Percentiles rank a stretch among this genome's conserved stretches.
Conservation (phyloP, 2,329 filamentous ascomycete species). For the Metarhizium brunneum region DNA sequence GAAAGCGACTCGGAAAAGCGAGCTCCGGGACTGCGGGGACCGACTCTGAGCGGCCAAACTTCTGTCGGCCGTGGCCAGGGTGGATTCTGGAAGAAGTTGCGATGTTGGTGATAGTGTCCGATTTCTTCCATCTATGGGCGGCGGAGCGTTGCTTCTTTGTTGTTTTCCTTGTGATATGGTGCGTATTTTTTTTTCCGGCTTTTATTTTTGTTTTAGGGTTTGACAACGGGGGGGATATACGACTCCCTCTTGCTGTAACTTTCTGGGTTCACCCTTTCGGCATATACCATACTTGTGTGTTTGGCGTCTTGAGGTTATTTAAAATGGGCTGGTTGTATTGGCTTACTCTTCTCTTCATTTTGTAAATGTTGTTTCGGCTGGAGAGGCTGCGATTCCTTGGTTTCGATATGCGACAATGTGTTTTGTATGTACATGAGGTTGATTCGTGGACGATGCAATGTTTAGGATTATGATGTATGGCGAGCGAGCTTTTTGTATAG, state of each 20-base stretch:
- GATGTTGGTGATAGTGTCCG: constrained; percentile 38
- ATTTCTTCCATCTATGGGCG: neutral
- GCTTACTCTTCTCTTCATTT: neutral
- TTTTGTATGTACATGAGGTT: neutral
- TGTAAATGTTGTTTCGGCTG: neutral
- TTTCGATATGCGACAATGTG: neutral
- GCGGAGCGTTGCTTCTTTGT: too few species aligned
- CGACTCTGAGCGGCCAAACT: constrained; percentile 32
- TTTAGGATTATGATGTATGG: neutral
- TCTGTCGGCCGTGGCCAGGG: constrained; percentile 31
- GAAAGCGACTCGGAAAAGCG: constrained; percentile 33
- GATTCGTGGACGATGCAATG: neutral
- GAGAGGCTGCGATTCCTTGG: neutral
- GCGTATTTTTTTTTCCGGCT: neutral
- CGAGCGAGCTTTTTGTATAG: too few species aligned
- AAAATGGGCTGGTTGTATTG: neutral
- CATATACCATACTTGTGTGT: constrained; percentile 10
- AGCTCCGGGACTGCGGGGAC: constrained; percentile 34
- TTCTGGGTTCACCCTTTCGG: neutral
- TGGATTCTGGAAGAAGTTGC: constrained; percentile 46
- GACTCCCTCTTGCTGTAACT: constrained; percentile 2
- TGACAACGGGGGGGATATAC: neutral
- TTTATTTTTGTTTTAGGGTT: neutral
- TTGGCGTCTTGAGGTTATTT: neutral
- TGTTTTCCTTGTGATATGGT: neutral